Evolutionary conservation across 306 rosid genomes (phyloP).

Genomic region (Adenanthera pavonina): DNA sequence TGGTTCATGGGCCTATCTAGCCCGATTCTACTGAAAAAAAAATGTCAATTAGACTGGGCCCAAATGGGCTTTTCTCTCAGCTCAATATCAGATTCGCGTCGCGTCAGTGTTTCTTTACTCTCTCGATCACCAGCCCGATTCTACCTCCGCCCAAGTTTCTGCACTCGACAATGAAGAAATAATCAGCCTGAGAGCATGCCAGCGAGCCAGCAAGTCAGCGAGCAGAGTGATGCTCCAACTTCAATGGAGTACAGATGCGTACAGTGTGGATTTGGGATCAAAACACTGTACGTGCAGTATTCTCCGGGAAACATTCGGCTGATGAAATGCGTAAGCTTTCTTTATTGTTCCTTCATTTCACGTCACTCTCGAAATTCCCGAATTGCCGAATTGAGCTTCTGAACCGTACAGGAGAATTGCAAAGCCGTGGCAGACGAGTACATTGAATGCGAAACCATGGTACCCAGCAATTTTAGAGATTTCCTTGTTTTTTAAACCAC

Average conservation of each 20-base stretch:
- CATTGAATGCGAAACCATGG: conserved; percentile 86
- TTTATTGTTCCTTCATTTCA: conserved; percentile 14
- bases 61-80: background rate
- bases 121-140: background rate
- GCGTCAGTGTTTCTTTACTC: background rate
- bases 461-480: conserved; percentile 38
- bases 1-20: background rate
- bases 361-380: background rate
- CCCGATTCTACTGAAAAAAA: background rate
- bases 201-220: background rate
- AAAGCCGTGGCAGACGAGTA: conserved; percentile 81
- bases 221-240: conserved; percentile 4
- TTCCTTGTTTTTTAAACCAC: background rate
- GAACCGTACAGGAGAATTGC: conserved; percentile 67
- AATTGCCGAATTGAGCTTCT: conserved; percentile 11
- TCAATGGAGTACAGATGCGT: conserved; percentile 68
- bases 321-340: conserved; percentile 78
- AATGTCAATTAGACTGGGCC: background rate
- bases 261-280: conserved; percentile 64
- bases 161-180: background rate
- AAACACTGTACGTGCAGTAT: conserved; percentile 74
- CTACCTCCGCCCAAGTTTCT: background rate
- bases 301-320: conserved; percentile 91
- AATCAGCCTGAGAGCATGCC: background rate
- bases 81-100: background rate